Evolutionary conservation across 2,329 filamentous ascomycete genomes (phyloP).

Genomic region (Zarea fungicola): DNA sequence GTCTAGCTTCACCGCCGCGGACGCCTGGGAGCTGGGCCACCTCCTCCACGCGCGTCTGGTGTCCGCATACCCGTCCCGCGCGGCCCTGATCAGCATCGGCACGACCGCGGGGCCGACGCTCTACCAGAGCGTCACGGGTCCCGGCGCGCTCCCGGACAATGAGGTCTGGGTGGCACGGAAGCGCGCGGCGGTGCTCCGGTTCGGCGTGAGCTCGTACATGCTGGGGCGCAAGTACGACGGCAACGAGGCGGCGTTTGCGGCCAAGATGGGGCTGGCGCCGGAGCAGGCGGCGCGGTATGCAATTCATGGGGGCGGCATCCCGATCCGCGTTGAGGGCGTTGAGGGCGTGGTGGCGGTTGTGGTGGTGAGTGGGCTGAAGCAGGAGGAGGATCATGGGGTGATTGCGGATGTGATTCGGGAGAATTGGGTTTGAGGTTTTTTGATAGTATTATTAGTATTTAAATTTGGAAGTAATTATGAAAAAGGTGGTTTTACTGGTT

Average conservation of each 20-base stretch:
- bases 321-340: conserved; percentile 65
- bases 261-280: conserved; percentile 57
- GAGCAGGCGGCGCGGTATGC: conserved; percentile 59
- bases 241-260: conserved; percentile 59
- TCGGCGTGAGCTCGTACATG: conserved; percentile 64
- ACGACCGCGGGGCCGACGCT: conserved; percentile 58
- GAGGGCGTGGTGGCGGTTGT: conserved; percentile 72
- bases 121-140: conserved; percentile 64
- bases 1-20: conserved; percentile 54
- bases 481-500: too few species aligned
- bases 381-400: conserved; percentile 72
- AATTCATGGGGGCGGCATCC: conserved; percentile 73
- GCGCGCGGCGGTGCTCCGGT: conserved; percentile 65
- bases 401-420: conserved; percentile 64
- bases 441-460: too few species aligned
- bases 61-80: conserved; percentile 30
- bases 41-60: conserved; percentile 59
- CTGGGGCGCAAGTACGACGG: conserved; percentile 60
- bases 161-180: conserved; percentile 68
- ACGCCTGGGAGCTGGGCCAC: conserved; percentile 61
- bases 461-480: not conserved
- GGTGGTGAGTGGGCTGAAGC: conserved; percentile 69
- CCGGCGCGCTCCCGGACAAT: conserved; percentile 66
- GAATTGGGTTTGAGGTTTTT: conserved; percentile 33
- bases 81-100: conserved; percentile 59